A percentile compares a stretch with the other conserved stretches of the same genome.
phyloP scores from a whole-genome alignment of 305 asterid genomes.

The Rubia peregrina region DNA sequence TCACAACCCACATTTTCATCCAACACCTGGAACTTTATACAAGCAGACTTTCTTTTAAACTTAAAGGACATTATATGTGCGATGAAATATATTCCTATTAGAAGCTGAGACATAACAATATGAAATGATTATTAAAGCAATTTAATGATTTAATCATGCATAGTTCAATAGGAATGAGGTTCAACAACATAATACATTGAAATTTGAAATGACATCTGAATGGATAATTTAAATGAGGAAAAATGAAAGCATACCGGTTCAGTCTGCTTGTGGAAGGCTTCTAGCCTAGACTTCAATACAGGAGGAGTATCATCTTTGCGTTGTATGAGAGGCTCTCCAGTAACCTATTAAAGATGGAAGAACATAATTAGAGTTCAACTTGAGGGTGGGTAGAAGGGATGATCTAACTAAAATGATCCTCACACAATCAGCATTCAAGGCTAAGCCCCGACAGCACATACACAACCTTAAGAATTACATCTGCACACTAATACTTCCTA shows the following conservation, averaged over 20 bases:
- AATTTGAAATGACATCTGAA: not conserved
- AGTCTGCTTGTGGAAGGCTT: slow-evolving; percentile 81
- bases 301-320: slow-evolving; percentile 85
- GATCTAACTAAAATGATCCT: not conserved
- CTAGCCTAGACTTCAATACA: slow-evolving; percentile 84
- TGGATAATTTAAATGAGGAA: not conserved
- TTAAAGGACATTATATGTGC: not conserved
- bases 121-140: not conserved
- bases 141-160: too few relatives aligned
- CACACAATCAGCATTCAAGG: not conserved
- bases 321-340: slow-evolving; percentile 82
- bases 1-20: not conserved
- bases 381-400: not conserved
- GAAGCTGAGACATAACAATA: not conserved
- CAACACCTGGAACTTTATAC: not conserved
- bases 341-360: slow-evolving; percentile 43
- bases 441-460: slow-evolving; percentile 11
- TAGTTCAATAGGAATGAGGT: not conserved
- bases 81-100: not conserved
- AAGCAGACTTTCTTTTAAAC: not conserved
- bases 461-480: not conserved
- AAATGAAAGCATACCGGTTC: slow-evolving; percentile 49
- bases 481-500: not conserved
- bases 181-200: not conserved
- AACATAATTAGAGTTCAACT: slow-evolving; percentile 17